Conservation (phyloP, 2,329 filamentous ascomycete species). For the Talaromyces islandicus region DNA sequence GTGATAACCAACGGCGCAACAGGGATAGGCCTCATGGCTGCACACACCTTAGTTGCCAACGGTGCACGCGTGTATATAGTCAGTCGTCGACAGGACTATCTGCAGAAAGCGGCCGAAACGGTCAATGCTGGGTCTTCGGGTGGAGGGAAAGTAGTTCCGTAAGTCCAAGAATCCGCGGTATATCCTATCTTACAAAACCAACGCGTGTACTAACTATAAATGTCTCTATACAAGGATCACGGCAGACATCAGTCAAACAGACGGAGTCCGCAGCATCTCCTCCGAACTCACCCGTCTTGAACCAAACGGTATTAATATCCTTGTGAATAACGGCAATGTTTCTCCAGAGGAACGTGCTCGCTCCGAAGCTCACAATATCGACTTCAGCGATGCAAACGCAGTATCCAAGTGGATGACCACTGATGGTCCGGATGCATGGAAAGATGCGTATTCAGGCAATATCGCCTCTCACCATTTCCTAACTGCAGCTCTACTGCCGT, state of each 20-base stretch:
- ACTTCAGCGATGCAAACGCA: conserved; percentile 12
- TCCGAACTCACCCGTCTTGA: conserved; percentile 49
- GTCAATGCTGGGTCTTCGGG: conserved; percentile 31
- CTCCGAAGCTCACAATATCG: conserved; percentile 29
- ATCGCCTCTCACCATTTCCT: conserved; percentile 46
- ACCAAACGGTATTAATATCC: conserved; percentile 47
- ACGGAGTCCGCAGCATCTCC: conserved; percentile 43
- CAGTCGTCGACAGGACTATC: conserved; percentile 40
- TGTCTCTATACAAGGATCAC: conserved; percentile 4
- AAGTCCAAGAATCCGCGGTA: conserved; percentile 9
- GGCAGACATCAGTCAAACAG: conserved; percentile 47
- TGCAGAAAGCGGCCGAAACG: conserved; percentile 39
- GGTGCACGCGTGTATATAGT: conserved; percentile 46
- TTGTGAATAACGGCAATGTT: conserved; percentile 35
- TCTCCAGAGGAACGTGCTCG: conserved; percentile 48
- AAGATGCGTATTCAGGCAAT: conserved; percentile 49
- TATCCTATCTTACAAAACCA: not conserved
- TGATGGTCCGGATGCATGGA: conserved; percentile 36
- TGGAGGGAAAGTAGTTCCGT: conserved; percentile 39
- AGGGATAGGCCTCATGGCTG: conserved; percentile 44
- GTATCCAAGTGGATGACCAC: conserved; percentile 14
- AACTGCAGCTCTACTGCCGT: conserved; percentile 49
- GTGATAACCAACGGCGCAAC: conserved; percentile 43
- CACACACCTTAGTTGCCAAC: conserved; percentile 42
- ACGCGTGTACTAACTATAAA: not conserved